Evolutionary conservation across 441 rosid species (phyloP).

Genomic region (Erodium moschatum): DNA sequence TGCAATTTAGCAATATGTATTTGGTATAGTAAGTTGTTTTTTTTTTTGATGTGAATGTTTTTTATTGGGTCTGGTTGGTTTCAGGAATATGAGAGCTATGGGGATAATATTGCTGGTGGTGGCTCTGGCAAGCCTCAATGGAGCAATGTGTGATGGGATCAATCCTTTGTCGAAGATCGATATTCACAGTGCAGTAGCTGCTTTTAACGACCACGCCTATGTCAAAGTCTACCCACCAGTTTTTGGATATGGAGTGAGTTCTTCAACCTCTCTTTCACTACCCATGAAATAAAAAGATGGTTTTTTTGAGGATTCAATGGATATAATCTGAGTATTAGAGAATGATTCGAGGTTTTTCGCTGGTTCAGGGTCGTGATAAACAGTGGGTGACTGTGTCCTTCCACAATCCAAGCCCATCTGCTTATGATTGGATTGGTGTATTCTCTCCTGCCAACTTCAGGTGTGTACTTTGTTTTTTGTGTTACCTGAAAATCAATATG

Average conservation of each 20-base stretch:
- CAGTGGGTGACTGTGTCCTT: conserved; percentile 49
- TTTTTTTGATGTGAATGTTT: too few relatives aligned
- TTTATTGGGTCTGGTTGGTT: background rate
- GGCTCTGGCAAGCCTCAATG: background rate
- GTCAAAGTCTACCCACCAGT: background rate
- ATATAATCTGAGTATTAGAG: background rate
- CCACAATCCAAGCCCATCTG: conserved; percentile 42
- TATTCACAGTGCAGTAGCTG: background rate
- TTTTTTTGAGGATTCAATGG: background rate
- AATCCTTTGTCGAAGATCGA: conserved; percentile 5
- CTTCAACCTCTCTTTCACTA: background rate
- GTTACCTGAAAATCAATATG: background rate
- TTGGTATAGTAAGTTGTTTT: too few relatives aligned
- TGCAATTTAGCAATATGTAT: too few relatives aligned
- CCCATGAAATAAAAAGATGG: too few relatives aligned
- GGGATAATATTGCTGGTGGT: background rate
- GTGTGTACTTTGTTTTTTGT: conserved; percentile 23
- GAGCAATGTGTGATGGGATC: background rate
- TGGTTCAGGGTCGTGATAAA: conserved; percentile 47
- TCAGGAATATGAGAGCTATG: background rate
- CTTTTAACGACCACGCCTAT: background rate
- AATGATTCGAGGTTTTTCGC: background rate
- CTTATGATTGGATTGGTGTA: conserved; percentile 82
- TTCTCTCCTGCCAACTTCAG: conserved; percentile 81
- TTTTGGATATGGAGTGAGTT: conserved; percentile 5